Conservation (phyloP, 2,329 filamentous ascomycete species). For the Ophiocordyceps camponoti-saundersi region DNA sequence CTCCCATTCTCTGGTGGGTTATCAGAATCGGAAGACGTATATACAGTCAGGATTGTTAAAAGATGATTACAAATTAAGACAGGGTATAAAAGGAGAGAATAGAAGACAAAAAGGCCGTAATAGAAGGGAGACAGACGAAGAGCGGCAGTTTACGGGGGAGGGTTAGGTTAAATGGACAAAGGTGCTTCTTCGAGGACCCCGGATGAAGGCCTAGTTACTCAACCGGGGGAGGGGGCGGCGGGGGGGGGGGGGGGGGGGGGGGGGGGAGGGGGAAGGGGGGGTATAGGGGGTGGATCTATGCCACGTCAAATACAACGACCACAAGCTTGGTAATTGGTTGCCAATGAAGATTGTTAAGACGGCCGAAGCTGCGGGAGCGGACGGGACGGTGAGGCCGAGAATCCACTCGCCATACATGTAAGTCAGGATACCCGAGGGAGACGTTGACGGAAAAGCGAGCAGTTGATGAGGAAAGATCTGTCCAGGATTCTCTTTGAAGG, state of each 20-base stretch:
- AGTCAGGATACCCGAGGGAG: background rate
- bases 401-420: background rate
- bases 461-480: too few species aligned
- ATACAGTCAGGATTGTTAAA: background rate
- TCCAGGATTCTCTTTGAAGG: too few species aligned
- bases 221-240: too few species aligned
- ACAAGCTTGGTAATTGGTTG: slow-evolving; percentile 1
- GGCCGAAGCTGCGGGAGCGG: background rate
- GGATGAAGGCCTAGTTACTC: background rate
- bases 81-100: background rate
- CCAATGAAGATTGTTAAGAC: slow-evolving; percentile 1
- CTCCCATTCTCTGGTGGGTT: background rate
- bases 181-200: background rate
- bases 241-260: too few species aligned
- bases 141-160: background rate
- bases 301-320: slow-evolving; percentile 4
- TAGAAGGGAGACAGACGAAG: background rate
- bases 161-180: background rate
- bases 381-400: background rate
- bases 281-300: background rate
- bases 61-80: background rate
- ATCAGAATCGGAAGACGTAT: background rate
- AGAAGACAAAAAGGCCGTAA: background rate
- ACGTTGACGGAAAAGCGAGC: background rate
- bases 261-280: background rate